Evolutionary conservation across 768 basidiomycete species (phyloP).

Genomic region (Calvatia gigantea): DNA sequence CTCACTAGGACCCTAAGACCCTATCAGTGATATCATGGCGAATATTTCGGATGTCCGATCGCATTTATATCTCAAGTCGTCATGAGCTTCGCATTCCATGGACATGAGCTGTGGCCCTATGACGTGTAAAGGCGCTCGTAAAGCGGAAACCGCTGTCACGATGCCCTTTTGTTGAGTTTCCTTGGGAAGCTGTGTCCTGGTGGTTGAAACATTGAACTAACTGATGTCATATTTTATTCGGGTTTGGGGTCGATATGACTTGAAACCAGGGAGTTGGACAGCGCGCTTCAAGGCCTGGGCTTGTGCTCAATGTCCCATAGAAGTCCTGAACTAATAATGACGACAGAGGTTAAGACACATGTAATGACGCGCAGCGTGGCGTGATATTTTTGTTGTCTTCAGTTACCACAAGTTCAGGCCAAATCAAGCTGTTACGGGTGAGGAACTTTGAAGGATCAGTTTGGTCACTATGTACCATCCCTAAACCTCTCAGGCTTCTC

Average conservation of each 20-base stretch:
- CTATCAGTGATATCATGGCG: conserved; percentile 8
- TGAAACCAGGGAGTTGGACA: background rate
- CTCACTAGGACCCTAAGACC: background rate
- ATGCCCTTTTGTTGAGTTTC: background rate
- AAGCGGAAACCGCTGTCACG: background rate
- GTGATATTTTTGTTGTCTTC: background rate
- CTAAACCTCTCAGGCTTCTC: background rate
- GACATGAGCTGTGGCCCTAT: conserved; percentile 1
- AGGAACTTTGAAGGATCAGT: background rate
- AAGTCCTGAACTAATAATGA: background rate
- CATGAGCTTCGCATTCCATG: conserved; percentile 7
- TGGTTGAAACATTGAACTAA: background rate
- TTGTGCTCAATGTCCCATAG: background rate
- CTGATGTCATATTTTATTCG: background rate
- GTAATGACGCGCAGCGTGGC: background rate
- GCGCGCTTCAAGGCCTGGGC: background rate
- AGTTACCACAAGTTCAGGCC: background rate
- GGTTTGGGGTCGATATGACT: background rate
- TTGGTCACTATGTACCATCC: background rate
- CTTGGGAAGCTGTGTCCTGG: background rate
- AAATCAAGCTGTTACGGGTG: background rate
- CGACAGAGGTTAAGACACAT: background rate
- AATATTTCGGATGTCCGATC: background rate
- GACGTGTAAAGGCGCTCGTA: conserved; percentile 1
- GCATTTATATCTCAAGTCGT: background rate